Evolutionary conservation across 2,329 filamentous ascomycete genomes (phyloP).

Genomic region (Fusarium acutatum): DNA sequence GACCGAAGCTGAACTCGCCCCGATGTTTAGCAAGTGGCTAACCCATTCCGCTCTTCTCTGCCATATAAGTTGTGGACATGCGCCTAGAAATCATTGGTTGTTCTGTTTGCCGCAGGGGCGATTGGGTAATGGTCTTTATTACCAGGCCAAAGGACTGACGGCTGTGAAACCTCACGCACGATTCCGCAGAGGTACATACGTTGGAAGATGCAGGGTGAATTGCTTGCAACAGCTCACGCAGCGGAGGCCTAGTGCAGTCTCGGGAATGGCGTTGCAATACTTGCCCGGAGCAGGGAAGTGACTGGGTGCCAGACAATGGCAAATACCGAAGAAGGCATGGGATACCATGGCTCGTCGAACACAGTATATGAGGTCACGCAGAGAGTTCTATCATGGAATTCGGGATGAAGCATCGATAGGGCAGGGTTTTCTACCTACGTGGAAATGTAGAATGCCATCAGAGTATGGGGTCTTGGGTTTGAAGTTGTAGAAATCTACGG

Average conservation of each 20-base stretch:
- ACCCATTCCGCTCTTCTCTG: conserved; percentile 48
- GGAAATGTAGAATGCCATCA: background rate
- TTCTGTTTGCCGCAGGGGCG: conserved; percentile 60
- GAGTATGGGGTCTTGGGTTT: background rate
- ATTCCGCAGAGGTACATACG: conserved; percentile 61
- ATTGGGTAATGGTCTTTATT: conserved; percentile 67
- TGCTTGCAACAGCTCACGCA: conserved; percentile 58
- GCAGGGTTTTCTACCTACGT: fast-evolving
- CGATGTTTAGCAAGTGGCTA: conserved; percentile 61
- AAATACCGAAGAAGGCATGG: conserved; percentile 72
- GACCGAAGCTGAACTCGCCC: conserved; percentile 33
- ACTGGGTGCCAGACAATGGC: conserved; percentile 68
- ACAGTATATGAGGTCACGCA: conserved; percentile 28
- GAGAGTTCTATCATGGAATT: background rate
- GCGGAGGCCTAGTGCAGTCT: conserved; percentile 63
- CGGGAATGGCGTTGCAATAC: conserved; percentile 27
- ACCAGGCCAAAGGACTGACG: conserved; percentile 63
- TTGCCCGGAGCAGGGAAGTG: conserved; percentile 62
- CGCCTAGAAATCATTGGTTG: conserved; percentile 64
- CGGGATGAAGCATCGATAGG: background rate
- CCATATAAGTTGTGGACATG: background rate
- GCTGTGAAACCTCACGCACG: conserved; percentile 61
- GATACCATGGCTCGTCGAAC: conserved; percentile 72
- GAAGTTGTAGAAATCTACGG: background rate
- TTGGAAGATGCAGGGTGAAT: conserved; percentile 51